Evolutionary conservation across 176 grass and related monocot species (phyloP), one percentile per base, ranked within the genome.

Genomic region (Miscanthus lutarioriparius): DNA sequence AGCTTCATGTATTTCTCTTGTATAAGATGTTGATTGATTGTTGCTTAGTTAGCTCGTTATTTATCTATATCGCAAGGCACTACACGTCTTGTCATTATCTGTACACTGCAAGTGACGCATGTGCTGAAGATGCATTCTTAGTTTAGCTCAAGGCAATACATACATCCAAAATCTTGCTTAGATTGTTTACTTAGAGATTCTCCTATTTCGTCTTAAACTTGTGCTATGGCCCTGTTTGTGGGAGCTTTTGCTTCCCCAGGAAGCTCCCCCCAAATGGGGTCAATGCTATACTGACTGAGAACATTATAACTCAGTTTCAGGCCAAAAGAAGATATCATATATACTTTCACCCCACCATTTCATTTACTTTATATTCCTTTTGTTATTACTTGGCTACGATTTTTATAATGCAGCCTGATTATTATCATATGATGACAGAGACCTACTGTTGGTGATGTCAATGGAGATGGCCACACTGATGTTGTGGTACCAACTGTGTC

Each of bases 401-500:
- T 82, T 77, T 54, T 83, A 66, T 58, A 47, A 78, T 54, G 43
- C 43, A 77, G 43, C 56, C 88, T 90, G 53, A 89, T 76, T 67
- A 71, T 71, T 54, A 75, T 59, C 16, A 83, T 88, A 64, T 83
- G 80, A 86, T 94, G 73, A 72, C 92, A 95, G 95, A 87, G 91
- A 73, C 95, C 95, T 76, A 95, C 95, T 9, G 81, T 98, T 41
- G 95, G 95, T 84, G 95, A 97, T 88, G 86, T 97, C 61, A 79
- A 97, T 89, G 95, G 95, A 88, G 95, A 97, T 79, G 92, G 95
- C 41, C 88, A 39, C 49, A 94, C 95, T 12, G 95, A 97, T 56
- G 58, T 97, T 65, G 90, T 97, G 36, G 86, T 97, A 27, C 92
- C 92, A 35, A 94, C 95, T 66, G 86, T 86, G 68, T 97, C 95